A percentile compares a stretch with the other conserved stretches of the same genome.
phyloP scores from a whole-genome alignment of 2,329 filamentous ascomycete genomes.

The Monosporascus sp. region DNA sequence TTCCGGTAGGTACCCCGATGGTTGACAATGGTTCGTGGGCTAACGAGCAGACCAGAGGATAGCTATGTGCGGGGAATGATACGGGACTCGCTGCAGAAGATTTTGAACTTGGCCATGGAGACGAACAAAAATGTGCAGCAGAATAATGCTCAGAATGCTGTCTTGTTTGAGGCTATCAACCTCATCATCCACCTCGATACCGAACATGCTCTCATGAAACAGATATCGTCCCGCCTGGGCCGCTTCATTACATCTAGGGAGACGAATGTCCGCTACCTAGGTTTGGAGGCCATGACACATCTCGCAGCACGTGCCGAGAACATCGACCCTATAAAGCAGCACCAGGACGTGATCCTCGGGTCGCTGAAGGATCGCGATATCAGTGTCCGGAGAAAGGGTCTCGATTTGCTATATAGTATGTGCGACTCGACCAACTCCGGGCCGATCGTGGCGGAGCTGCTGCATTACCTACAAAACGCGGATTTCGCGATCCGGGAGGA shows the following conservation, averaged over 20 bases:
- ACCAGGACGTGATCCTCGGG: constrained; percentile 92
- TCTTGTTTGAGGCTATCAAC: constrained; percentile 97
- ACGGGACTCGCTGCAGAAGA: constrained; percentile 83
- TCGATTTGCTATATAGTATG: constrained; percentile 99
- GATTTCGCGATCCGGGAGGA: constrained; percentile 98
- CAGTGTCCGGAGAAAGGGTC: constrained; percentile 88
- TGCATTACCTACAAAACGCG: constrained; percentile 91
- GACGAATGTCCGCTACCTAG: constrained; percentile 94
- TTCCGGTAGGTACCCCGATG: constrained; percentile 57
- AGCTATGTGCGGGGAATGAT: constrained; percentile 88
- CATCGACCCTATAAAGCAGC: constrained; percentile 94
- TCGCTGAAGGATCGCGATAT: constrained; percentile 95
- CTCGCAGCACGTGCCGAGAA: constrained; percentile 90
- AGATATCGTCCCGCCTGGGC: constrained; percentile 84
- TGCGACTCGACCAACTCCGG: constrained; percentile 93
- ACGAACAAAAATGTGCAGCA: constrained; percentile 98
- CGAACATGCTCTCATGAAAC: constrained; percentile 89
- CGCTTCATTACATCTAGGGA: constrained; percentile 96
- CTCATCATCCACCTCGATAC: constrained; percentile 96
- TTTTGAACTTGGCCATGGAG: constrained; percentile 86
- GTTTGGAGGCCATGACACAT: constrained; percentile 96
- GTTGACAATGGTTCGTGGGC: constrained; percentile 1
- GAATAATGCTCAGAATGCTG: constrained; percentile 97
- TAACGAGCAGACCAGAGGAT: constrained; percentile 59
- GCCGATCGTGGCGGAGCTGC: constrained; percentile 85